Conservation (phyloP, 2,329 filamentous ascomycete species). For the Periconia macrospinosa region DNA sequence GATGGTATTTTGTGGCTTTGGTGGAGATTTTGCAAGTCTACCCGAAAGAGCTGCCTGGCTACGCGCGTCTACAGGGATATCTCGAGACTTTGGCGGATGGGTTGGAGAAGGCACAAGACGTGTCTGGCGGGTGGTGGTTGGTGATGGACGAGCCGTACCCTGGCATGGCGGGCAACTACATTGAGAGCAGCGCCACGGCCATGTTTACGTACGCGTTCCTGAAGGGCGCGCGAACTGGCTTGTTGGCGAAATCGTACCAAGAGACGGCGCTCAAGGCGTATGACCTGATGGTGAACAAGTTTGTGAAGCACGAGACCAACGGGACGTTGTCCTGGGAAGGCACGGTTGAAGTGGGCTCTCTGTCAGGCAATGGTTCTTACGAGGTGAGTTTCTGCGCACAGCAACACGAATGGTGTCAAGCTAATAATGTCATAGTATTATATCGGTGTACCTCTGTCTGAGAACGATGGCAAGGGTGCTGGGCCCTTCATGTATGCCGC, state of each 20-base stretch:
- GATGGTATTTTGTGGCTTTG: constrained; percentile 44
- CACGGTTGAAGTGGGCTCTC: constrained; percentile 56
- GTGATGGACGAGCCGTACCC: constrained; percentile 56
- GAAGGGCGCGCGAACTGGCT: constrained; percentile 37
- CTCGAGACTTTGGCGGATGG: constrained; percentile 48
- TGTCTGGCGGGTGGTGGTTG: constrained; percentile 60
- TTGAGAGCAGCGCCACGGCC: constrained; percentile 61
- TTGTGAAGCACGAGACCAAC: constrained; percentile 50
- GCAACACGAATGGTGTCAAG: background rate
- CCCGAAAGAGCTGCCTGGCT: constrained; percentile 42
- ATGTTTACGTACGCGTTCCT: constrained; percentile 48
- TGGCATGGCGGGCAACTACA: constrained; percentile 56
- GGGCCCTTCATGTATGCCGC: constrained; percentile 46
- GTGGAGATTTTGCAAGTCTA: constrained; percentile 55
- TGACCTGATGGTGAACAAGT: constrained; percentile 47
- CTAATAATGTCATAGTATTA: constrained; percentile 36
- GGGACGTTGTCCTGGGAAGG: constrained; percentile 56
- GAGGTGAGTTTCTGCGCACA: constrained; percentile 42
- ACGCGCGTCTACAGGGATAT: constrained; percentile 42
- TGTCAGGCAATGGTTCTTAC: constrained; percentile 54
- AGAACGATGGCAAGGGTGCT: constrained; percentile 47
- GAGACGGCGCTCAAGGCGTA: constrained; percentile 49
- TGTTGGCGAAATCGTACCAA: constrained; percentile 41
- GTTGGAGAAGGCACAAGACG: constrained; percentile 48
- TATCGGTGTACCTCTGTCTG: constrained; percentile 32